Percentiles rank a stretch among this genome's conserved stretches.
phyloP scores from a whole-genome alignment of 768 basidiomycete genomes.

The Serendipita sp. region DNA sequence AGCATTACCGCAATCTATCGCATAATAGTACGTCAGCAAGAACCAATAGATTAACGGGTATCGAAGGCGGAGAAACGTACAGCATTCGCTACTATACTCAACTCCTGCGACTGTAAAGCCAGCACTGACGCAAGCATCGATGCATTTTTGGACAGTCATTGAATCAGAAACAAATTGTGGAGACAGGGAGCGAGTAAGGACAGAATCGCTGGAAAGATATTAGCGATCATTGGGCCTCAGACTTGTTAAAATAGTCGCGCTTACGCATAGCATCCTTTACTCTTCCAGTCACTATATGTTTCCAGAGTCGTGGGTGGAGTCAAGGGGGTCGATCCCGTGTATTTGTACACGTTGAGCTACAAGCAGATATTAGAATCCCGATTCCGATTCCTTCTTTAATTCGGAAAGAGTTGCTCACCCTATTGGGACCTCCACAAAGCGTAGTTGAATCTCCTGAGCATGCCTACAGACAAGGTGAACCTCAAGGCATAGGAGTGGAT shows the following conservation, averaged over 20 bases:
- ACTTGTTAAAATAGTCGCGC: neutral
- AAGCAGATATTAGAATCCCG: too few species aligned
- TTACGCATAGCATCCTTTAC: slow-evolving; percentile 38
- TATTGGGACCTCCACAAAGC: slow-evolving; percentile 51
- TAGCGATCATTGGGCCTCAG: neutral
- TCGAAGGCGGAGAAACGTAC: too few species aligned
- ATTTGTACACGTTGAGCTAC: slow-evolving; percentile 47
- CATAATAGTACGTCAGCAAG: too few species aligned
- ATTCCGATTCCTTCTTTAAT: too few species aligned
- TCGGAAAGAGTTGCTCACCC: slow-evolving; percentile 15
- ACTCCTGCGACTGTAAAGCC: slow-evolving; percentile 54
- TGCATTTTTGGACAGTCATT: slow-evolving; percentile 49
- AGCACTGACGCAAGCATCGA: slow-evolving; percentile 36
- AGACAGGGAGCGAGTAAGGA: slow-evolving; percentile 43
- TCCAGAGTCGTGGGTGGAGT: slow-evolving; percentile 17
- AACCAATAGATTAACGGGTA: too few species aligned
- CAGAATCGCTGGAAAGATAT: slow-evolving; percentile 31
- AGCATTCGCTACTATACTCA: slow-evolving; percentile 29
- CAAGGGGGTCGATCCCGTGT: slow-evolving; percentile 36
- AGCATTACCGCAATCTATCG: slow-evolving; percentile 7
- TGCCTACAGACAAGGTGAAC: neutral
- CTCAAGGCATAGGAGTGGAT: too few species aligned
- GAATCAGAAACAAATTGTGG: slow-evolving; percentile 25
- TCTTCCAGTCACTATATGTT: slow-evolving; percentile 33
- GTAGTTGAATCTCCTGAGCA: neutral